A percentile compares a stretch with the other conserved stretches of the same genome.
phyloP scores from a whole-genome alignment of 306 rosid species.

The Cyclanthera cordifolia region DNA sequence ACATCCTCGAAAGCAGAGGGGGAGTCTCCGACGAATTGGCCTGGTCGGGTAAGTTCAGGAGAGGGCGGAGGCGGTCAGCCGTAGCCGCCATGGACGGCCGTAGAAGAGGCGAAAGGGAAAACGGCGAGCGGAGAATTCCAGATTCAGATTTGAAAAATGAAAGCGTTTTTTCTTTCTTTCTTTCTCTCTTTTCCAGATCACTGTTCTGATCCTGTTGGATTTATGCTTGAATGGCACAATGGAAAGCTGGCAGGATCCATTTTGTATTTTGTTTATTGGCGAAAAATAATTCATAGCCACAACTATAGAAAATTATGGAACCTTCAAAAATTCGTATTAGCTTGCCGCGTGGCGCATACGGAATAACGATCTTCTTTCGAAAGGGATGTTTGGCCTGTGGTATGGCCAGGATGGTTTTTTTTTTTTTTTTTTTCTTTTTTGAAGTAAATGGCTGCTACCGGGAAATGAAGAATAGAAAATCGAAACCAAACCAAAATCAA shows the following conservation, averaged over 20 bases:
- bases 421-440: no score
- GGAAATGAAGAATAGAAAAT: no score
- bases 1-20: slow-evolving; percentile 16
- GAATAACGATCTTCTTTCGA: no score
- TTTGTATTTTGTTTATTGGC: background rate
- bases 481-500: no score
- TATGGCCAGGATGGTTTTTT: no score
- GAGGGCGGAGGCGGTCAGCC: slow-evolving; percentile 17
- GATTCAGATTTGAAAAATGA: slow-evolving; percentile 9
- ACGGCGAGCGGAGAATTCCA: background rate
- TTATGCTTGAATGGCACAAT: background rate
- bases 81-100: slow-evolving; percentile 14
- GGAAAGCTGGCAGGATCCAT: background rate
- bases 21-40: background rate
- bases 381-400: no score
- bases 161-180: no score
- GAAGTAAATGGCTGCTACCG: no score
- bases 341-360: no score
- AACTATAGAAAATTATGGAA: no score
- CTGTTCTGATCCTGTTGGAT: background rate
- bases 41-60: background rate
- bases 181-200: background rate
- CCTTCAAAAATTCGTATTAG: no score
- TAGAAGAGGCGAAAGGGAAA: background rate
- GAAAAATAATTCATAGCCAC: no score